These are phyloP conservation scores for Neoscytalidium dimidiatum DNA, from an alignment of 2,329 filamentous ascomycete species.

Conservation along the genomic window DNA sequence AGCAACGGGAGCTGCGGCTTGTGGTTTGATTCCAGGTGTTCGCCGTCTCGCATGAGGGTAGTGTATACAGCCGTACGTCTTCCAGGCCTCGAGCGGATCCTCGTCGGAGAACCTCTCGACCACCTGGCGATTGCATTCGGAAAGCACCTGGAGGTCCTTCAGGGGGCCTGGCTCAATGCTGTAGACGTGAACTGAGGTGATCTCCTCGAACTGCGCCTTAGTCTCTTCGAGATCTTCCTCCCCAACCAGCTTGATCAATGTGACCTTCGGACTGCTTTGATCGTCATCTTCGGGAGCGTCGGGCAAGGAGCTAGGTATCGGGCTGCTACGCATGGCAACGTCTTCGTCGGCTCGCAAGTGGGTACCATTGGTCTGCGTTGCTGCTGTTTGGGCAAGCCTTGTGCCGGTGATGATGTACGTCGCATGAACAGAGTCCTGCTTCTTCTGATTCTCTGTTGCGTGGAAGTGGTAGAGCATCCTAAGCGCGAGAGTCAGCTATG, in stretches of 20 bases:
- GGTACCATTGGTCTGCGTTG: neutral
- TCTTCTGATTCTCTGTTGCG: conserved; percentile 72
- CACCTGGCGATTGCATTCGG: conserved; percentile 65
- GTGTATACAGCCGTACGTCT: conserved; percentile 71
- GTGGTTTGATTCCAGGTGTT: conserved; percentile 36
- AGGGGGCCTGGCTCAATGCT: conserved; percentile 73
- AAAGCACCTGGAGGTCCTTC: conserved; percentile 63
- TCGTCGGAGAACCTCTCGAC: conserved; percentile 60
- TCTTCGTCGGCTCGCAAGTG: conserved; percentile 64
- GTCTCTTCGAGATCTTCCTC: conserved; percentile 73
- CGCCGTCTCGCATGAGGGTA: conserved; percentile 67
- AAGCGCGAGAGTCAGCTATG: conserved; percentile 24
- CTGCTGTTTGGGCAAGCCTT: conserved; percentile 45
- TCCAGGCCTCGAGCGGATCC: conserved; percentile 60
- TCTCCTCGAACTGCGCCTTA: conserved; percentile 68
- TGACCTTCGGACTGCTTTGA: conserved; percentile 52
- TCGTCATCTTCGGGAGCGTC: conserved; percentile 41
- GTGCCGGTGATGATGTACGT: conserved; percentile 86
- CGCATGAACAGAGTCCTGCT: conserved; percentile 75
- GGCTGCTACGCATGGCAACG: conserved; percentile 66
- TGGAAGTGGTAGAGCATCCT: conserved; percentile 91
- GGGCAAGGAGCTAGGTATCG: conserved; percentile 64
- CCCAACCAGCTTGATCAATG: conserved; percentile 65
- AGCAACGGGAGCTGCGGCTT: conserved; percentile 28
- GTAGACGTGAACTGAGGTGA: conserved; percentile 83